Base-by-base conservation (phyloP, 306 rosid species). In the Fragaria iinumae region DNA sequence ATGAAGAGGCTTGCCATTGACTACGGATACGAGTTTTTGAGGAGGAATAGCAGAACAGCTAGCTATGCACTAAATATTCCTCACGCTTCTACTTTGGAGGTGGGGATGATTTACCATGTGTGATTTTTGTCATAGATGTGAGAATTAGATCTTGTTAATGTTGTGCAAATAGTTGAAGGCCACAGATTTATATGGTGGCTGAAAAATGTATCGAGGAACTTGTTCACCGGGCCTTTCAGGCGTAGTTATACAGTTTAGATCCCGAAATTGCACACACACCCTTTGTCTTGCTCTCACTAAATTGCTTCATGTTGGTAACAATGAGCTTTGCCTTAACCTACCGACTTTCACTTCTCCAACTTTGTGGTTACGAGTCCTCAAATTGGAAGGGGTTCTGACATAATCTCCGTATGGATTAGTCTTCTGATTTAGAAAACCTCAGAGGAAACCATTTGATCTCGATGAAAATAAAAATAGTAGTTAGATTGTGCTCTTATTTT, bases 71-170 rank as follows among this genome's bases (percentile, higher is more conserved):
- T 82, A 63, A 83, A 74, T 65, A 77, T 83, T 48, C 97, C 98
- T 27, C 91, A 89, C 41, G 90, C 92, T 25, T 90, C 97, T 48
- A 84, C 93, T 12, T 76, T 95, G 27, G 98, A 95, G 87, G 97
- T 95, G 73, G 98, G 97, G 73, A 95, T 95, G 98, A 73, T 89
- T 78, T 95, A 90, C 86, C 81, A 76, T 68, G 85, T 95, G 80
- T 95, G 79, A 80, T 32, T 87, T 83, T 77, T 60, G 53, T 73
- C 10, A 34, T 47, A 45, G 84, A 63, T 53, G 71, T 67, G 43
- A 3, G 57, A 81, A 78, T 29, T 88, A 88, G 83, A 88, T 84
- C 66, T 43, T 80, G 62, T 43, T 43, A 73, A 63, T 12, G 34
- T 73, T 80, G 77, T 72, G 79, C 76, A 38, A 76, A 72, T 66